Conservation (phyloP, 306 rosid genomes). For the Vigna mungo region DNA sequence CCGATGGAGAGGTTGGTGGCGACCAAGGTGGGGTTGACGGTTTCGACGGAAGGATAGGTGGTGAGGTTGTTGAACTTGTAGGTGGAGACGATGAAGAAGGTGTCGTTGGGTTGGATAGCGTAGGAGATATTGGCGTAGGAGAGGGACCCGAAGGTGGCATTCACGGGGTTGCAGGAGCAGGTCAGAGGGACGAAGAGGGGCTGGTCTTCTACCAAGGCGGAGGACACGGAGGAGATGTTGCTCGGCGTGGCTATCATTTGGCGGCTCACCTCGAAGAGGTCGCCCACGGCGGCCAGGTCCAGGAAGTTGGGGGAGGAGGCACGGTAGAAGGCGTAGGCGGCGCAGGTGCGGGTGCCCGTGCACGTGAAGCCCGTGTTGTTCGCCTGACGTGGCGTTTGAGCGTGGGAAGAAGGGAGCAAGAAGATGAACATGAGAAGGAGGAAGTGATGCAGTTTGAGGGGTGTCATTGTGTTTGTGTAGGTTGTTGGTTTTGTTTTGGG, state of each 20-base stretch:
- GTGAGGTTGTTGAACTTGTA: conserved; percentile 63
- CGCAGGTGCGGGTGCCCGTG: conserved; percentile 49
- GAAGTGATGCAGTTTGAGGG: no score
- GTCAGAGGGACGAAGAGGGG: conserved; percentile 72
- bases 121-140: conserved; percentile 79
- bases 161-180: conserved; percentile 70
- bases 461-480: no score
- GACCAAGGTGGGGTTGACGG: conserved; percentile 68
- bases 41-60: conserved; percentile 68
- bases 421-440: no score
- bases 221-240: conserved; percentile 67
- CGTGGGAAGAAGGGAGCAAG: neutral
- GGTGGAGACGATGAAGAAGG: conserved; percentile 64
- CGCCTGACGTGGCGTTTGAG: conserved; percentile 45
- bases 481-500: no score
- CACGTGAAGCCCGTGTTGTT: conserved; percentile 69
- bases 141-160: conserved; percentile 52
- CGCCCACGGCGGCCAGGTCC: conserved; percentile 76
- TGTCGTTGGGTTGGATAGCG: conserved; percentile 58
- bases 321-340: conserved; percentile 71
- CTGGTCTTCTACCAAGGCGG: conserved; percentile 57
- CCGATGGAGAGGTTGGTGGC: conserved; percentile 60
- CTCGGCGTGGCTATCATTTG: conserved; percentile 63
- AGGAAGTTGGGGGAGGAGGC: conserved; percentile 67
- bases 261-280: conserved; percentile 81